Base-by-base conservation (phyloP, 2,329 filamentous ascomycete species). In the Botrytis deweyae region DNA sequence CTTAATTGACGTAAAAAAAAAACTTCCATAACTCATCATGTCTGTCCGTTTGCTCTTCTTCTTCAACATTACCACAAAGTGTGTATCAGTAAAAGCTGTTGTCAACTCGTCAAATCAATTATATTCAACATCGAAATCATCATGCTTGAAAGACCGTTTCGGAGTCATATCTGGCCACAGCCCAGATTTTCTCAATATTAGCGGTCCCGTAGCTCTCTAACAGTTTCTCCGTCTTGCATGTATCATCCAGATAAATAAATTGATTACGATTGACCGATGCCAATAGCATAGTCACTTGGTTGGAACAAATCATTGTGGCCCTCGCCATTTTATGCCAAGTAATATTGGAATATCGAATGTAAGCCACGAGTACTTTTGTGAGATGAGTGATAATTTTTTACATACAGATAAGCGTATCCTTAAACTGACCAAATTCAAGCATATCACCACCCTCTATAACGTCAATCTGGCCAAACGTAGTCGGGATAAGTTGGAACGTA, bases 161-260 rank as follows among this genome's bases (percentile, higher is more conserved):
- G 2, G 29, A 63, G 14, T 61, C 38, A 42, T 59, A 49, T 4
- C 59, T 61, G 44, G 46, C 46, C 22, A 52, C 63, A 4, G 46
- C 49, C 8, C 42, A n/a, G 2, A 72, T 59, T n/a, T 61, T 67
- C 2, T 16, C 22, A 16, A 68, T 40, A 20, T 72, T 72, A 18
- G 59, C 46, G 25, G 62, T 25, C 8, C 62, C 63, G 25, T 61
- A 67, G 22, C 49, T 38, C n/a, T 65, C 25, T 20, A 72, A 25
- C n/a, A 38, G 38, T 20, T 72, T 59, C 38, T 65, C 40, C 2
- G 20, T 46, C 38, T 67, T 46, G 33, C 44, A 58, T 22, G 62
- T 62, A n/a, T 61, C 59, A 33, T 61, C 63, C 18, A 67, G 52
- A 42, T 67, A 40, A 49, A 67, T 59, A 40, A 58, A 61, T 18